Base-by-base conservation (phyloP, 257 asterid species). In the Cruciata laevipes region DNA sequence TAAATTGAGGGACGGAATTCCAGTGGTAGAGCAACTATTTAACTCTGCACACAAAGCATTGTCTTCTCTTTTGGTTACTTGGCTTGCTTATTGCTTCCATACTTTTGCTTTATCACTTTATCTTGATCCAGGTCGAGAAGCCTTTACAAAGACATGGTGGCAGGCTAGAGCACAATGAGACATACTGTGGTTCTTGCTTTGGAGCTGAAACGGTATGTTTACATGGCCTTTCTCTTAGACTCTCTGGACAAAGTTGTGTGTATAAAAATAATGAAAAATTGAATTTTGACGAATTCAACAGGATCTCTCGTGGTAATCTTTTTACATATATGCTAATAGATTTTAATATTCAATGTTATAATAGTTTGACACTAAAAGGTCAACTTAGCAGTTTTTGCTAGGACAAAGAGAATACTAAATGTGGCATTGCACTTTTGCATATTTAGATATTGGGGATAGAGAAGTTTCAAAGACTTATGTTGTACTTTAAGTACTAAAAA, bases 61-160 rank as follows among this genome's bases (percentile, higher is more conserved):
- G 30, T 27, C 30, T 27, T 27, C 30, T 27, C 30, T 61, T 27
- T 5, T 31, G n/a, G 6, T 14, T 49, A 21, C 61, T 75, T 69
- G 66, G 33, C 40, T 56, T 24, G 38, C 51, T 63, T 55, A 24
- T 58, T 13, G 25, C n/a, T 44, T 73, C 69, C 53, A 11, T 57
- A 24, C 57, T 49, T 70, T 68, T 49, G 38, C 51, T 35, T 42
- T 35, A 32, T 67, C 31, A 27, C 33, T 67, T 75, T 61, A 56
- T 64, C 76, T 53, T 51, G 61, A 59, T 78, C 70, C 92, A 94
- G 99, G 87, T 94, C 73, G 99, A 89, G 85, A 89, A 74, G 89
- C 99, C 99, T 76, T 73, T 94, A 77, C 98, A 94, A 79, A 90
- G 81, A 79, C 97, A 94, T 73, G 99, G 99, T 25, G 98, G 98